Base-by-base conservation (phyloP, 2,329 filamentous ascomycete genomes). In the Tolypocladium nubicola region DNA sequence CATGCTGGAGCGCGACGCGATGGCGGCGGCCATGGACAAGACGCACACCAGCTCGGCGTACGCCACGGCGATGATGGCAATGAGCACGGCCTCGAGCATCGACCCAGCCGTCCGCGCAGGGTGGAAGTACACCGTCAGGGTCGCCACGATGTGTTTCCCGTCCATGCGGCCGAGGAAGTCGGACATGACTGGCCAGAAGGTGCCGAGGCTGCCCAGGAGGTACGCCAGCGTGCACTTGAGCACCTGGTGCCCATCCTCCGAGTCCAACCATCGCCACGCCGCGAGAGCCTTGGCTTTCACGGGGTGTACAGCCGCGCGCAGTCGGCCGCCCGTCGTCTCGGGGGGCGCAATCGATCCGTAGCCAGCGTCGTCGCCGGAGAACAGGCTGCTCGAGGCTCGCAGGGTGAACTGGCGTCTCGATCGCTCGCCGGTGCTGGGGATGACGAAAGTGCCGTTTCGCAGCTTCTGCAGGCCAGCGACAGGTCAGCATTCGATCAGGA, bases 101-200 rank as follows among this genome's bases (percentile, higher is more conserved):
- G 89, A 94, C 1, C 93, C 93, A 33, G 86, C 83, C 21, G 90
- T 90, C 58, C 93, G 81, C 7, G 90, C 89, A 5, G 93, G 91
- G 70, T 97, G 91, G 66, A 97, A 97, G 68, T 96, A 97, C 13
- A 97, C 92, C 0, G 90, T 95, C 58, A 97, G 84, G 2, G 93
- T 97, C 38, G 91, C 91, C 55, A 96, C 90, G 67, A 96, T 86
- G 72, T 97, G 93, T 68, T 97, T 97, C 54, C 90, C 90, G 72
- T 96, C 92, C 67, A 91, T 88, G 61, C 86, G 80, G 13, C 93
- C 93, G 19, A 97, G 77, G 57, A 91, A 82, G 9, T 79, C 75
- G 19, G 90, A 86, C 57, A 96, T 78, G 3, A 81, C 80, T 2
- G 86, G 82, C 61, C 90, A 85, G 65, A 96, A 94, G 0, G 92